Conservation (phyloP, 352 stramenopile species). For the Paralagenidium karlingii region DNA sequence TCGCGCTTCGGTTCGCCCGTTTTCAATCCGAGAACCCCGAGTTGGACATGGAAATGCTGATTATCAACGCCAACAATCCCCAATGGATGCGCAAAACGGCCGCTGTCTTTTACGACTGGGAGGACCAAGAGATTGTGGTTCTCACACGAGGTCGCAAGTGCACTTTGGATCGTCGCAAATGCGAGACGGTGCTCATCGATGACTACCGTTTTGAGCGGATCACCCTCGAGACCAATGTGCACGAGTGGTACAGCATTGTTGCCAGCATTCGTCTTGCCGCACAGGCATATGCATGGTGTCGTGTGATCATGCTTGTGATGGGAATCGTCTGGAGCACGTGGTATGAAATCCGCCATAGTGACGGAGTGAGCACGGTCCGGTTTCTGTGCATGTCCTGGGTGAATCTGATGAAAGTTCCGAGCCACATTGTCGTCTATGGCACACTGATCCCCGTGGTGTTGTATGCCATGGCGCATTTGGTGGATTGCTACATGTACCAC, state of each 20-base stretch:
- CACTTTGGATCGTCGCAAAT: neutral
- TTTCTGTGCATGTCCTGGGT: neutral
- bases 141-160: conserved; percentile 9
- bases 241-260: conserved; percentile 18
- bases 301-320: conserved; percentile 16
- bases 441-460: conserved; percentile 20
- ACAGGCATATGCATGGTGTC: conserved; percentile 32
- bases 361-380: too few relatives aligned
- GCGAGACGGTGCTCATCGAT: conserved; percentile 28
- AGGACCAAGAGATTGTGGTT: conserved; percentile 13
- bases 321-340: too few relatives aligned
- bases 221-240: conserved; percentile 15
- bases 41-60: conserved; percentile 8
- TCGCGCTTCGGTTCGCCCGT: too few relatives aligned
- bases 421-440: conserved; percentile 37
- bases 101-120: conserved; percentile 6
- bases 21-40: too few relatives aligned
- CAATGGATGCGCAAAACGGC: conserved; percentile 3
- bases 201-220: conserved; percentile 37
- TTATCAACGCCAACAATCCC: conserved; percentile 9
- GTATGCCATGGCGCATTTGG: conserved; percentile 20
- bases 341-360: conserved; percentile 1
- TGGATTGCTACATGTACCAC: conserved; percentile 17
- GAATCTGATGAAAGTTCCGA: conserved; percentile 24
- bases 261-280: conserved; percentile 12